Percentiles rank a stretch among this genome's conserved stretches.
Conservation (phyloP, 2,329 filamentous ascomycete species). For the Fusarium globosum region DNA sequence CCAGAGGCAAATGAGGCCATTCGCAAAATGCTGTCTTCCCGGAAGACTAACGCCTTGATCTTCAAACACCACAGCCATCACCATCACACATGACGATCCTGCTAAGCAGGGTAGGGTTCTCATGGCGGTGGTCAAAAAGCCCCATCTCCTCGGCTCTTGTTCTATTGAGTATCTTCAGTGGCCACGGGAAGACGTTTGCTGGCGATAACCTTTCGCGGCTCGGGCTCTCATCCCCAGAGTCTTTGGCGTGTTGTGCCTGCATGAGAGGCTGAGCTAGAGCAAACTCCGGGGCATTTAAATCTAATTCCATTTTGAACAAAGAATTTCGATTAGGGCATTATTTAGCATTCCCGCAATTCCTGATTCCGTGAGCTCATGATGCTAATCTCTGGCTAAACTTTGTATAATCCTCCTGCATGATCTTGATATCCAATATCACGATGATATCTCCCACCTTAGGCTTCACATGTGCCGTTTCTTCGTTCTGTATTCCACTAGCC, state of each 20-base stretch:
- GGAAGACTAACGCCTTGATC: constrained; percentile 17
- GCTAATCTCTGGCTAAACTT: neutral
- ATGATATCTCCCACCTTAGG: neutral
- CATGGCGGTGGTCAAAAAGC: neutral
- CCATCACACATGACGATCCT: neutral
- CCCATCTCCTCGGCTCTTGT: neutral
- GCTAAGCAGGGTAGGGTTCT: neutral
- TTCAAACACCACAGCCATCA: neutral
- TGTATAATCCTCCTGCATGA: too few species aligned
- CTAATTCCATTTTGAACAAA: neutral
- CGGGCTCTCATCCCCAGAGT: neutral
- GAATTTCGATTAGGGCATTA: too few species aligned
- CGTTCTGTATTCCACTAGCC: neutral
- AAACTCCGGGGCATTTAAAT: neutral
- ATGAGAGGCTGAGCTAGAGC: constrained; percentile 3
- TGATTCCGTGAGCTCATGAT: neutral
- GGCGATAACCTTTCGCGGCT: constrained; percentile 14
- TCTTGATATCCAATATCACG: neutral
- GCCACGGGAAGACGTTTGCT: constrained; percentile 4
- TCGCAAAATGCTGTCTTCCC: neutral
- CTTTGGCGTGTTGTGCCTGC: constrained; percentile 5
- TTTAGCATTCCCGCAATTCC: neutral
- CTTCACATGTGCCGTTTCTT: neutral
- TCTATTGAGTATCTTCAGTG: neutral
- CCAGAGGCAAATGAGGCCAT: neutral